Percentiles rank a stretch among this genome's conserved stretches.
Evolutionary conservation across 352 stramenopile genomes (phyloP).

Genomic region (Globisporangium barbulae): DNA sequence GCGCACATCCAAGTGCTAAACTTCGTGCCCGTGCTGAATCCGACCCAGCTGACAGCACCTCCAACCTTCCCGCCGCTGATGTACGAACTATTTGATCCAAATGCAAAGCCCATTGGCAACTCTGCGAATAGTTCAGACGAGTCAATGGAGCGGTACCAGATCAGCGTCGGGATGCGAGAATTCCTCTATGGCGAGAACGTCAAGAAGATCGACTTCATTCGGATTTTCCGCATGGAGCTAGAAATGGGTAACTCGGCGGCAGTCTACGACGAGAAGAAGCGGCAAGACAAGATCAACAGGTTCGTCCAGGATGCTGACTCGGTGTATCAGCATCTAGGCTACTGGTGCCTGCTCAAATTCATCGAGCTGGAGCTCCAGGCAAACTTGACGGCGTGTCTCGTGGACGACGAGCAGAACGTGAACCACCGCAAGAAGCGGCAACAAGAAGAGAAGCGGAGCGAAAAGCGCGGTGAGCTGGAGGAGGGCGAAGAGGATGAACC

Average conservation of each 20-base stretch:
- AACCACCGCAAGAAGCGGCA: conserved; percentile 44
- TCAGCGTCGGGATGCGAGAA: conserved; percentile 34
- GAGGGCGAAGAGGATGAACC: conserved; percentile 28
- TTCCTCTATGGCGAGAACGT: conserved; percentile 69
- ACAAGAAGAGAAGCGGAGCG: conserved; percentile 7
- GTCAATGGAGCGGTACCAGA: conserved; percentile 1
- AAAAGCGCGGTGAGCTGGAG: conserved; percentile 16
- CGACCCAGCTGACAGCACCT: conserved; percentile 15
- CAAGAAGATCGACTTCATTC: conserved; percentile 67
- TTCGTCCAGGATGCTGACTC: conserved; percentile 69
- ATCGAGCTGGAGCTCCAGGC: conserved; percentile 71
- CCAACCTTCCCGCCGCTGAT: conserved; percentile 39
- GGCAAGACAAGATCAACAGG: conserved; percentile 64
- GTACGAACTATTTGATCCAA: conserved; percentile 43
- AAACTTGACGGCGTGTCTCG: conserved; percentile 67
- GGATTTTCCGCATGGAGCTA: conserved; percentile 55
- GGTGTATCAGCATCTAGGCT: conserved; percentile 57
- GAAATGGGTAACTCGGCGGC: conserved; percentile 71
- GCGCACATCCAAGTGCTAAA: conserved; percentile 63
- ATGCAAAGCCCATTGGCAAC: neutral
- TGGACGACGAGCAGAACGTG: conserved; percentile 58
- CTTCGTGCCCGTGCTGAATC: conserved; percentile 41
- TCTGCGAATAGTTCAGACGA: neutral
- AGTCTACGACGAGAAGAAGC: conserved; percentile 70
- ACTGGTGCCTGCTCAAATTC: conserved; percentile 83